Conservation (phyloP, 495 filamentous ascomycete genomes). For the Evernia prunastri region DNA sequence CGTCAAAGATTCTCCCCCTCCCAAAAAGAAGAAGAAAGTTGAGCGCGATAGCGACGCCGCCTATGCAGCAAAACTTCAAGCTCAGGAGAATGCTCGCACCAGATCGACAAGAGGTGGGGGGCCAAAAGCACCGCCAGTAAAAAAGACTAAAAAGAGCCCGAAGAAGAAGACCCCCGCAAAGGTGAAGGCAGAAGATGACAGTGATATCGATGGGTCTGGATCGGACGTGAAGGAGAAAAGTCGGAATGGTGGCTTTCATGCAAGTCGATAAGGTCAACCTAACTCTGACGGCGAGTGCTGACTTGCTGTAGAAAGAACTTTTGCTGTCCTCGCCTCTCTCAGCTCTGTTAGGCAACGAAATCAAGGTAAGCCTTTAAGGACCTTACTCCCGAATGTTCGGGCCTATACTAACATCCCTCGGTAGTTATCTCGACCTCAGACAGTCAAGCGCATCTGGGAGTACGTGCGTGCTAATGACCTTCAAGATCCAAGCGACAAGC, state of each 20-base stretch:
- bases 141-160: slow-evolving; percentile 51
- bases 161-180: slow-evolving; percentile 66
- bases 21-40: slow-evolving; percentile 51
- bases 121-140: slow-evolving; percentile 51
- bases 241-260: slow-evolving; percentile 61
- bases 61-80: slow-evolving; percentile 81
- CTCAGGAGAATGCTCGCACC: slow-evolving; percentile 73
- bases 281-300: neutral
- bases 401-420: slow-evolving; percentile 6
- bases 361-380: slow-evolving; percentile 41
- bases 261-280: slow-evolving; percentile 33
- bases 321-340: slow-evolving; percentile 60
- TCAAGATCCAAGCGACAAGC: slow-evolving; percentile 84
- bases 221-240: slow-evolving; percentile 56
- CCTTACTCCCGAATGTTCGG: neutral
- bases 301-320: slow-evolving; percentile 51
- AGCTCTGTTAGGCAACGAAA: slow-evolving; percentile 54
- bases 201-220: slow-evolving; percentile 59
- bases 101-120: slow-evolving; percentile 64
- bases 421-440: slow-evolving; percentile 84
- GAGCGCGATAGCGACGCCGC: slow-evolving; percentile 71
- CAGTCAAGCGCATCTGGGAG: slow-evolving; percentile 91
- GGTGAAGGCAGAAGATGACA: slow-evolving; percentile 72
- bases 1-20: slow-evolving; percentile 38
- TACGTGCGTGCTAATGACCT: slow-evolving; percentile 83